Base-by-base conservation (phyloP, 106 monocot species). In the Dendrobium chrysotoxum region DNA sequence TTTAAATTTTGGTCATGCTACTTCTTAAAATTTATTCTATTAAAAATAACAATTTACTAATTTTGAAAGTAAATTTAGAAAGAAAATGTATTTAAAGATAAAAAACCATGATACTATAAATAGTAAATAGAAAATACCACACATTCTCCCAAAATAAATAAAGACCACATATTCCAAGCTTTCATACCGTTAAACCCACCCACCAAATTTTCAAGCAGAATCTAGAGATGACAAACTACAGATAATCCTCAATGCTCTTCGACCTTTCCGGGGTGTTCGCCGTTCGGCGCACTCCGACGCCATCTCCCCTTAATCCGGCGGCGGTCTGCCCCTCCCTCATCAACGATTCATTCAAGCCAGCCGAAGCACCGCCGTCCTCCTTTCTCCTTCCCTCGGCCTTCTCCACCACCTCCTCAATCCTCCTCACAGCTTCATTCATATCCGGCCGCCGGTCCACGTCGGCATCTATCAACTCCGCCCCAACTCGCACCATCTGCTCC, bases 361-460 rank as follows among this genome's bases (percentile, higher is more conserved):
- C 66, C 3, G 35, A 35, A 67, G 74, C 8, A 70, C 20, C 65
- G 7, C 75, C 28, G 21, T 50, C 28, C 28, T n/a, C 57, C 67
- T 77, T 61, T 44, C 46, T 81, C 53, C 23, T 72, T 12, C 2
- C 82, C 12, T 71, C 84, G 13, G 4, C 80, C 3, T 78, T 79
- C 26, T 2, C 82, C 10, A 75, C 83, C 31, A 89, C 80, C 82
- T 91, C 87, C 75, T 91, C 93, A 21, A 93, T 78, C 53, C 81
- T 44, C 84, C 57, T 40, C 15, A 80, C 78, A 4, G 82, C 89
- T 57, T 93, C 93, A 77, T 42, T 53, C 87, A 87, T 67, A 15
- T 79, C 81, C 11, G 86, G 88, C 78, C 91, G 76, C 42, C 53
- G 54, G 17, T 91, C 91, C 2, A 86, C 84, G 70, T 82, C 64